phyloP scores from a whole-genome alignment of 1,139 yeast species.

The Starmera stellimalicola region DNA sequence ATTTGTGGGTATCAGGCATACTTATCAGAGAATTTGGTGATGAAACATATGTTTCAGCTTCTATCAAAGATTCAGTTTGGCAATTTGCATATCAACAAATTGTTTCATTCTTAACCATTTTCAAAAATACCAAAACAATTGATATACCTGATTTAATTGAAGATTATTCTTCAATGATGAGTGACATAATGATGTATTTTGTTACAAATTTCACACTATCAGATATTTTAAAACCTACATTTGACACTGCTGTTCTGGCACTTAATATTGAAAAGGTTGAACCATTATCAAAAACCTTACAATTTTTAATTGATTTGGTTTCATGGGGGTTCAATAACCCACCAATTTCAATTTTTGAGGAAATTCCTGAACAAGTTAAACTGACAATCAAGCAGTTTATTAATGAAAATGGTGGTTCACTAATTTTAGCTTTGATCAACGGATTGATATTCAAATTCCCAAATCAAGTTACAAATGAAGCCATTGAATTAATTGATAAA shows the following conservation, averaged over 20 bases:
- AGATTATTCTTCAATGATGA: slow-evolving; percentile 80
- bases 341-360: slow-evolving; percentile 62
- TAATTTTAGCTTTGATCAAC: slow-evolving; percentile 44
- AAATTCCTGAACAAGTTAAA: slow-evolving; percentile 46
- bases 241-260: slow-evolving; percentile 52
- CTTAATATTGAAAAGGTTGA: slow-evolving; percentile 58
- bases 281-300: slow-evolving; percentile 61
- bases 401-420: slow-evolving; percentile 43
- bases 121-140: slow-evolving; percentile 22
- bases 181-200: slow-evolving; percentile 70
- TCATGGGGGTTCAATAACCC: slow-evolving; percentile 81
- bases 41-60: slow-evolving; percentile 28
- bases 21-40: slow-evolving; percentile 72
- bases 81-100: slow-evolving; percentile 38
- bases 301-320: slow-evolving; percentile 67
- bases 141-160: slow-evolving; percentile 71
- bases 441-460: slow-evolving; percentile 73
- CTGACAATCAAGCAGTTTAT: slow-evolving; percentile 35
- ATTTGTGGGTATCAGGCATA: slow-evolving; percentile 84
- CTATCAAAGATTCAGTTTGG: slow-evolving; percentile 37
- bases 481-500: slow-evolving; percentile 64
- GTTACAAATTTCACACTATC: slow-evolving; percentile 57
- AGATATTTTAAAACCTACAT: slow-evolving; percentile 45
- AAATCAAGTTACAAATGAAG: slow-evolving; percentile 61
- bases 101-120: slow-evolving; percentile 30